Evolutionary conservation across 805 yeast genomes (phyloP).

Genomic region (Wickerhamomyces sydowiorum): DNA sequence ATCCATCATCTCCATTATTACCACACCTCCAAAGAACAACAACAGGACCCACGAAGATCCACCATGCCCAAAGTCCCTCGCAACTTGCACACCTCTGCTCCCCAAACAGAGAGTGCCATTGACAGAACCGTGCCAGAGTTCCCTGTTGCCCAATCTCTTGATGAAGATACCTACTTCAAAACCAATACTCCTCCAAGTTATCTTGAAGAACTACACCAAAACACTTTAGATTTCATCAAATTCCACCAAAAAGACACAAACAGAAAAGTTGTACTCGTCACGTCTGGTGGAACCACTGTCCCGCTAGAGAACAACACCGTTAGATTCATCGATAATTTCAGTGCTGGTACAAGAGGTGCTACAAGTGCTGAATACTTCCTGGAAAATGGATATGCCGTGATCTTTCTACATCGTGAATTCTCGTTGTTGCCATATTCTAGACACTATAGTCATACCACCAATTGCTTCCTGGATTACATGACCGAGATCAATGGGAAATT

Average conservation of each 20-base stretch:
- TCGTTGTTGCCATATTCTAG: slow-evolving; percentile 90
- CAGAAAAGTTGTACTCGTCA: slow-evolving; percentile 68
- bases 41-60: slow-evolving; percentile 28
- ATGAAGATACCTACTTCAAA: slow-evolving; percentile 73
- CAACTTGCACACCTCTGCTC: slow-evolving; percentile 52
- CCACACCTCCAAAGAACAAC: not conserved
- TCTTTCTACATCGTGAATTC: slow-evolving; percentile 88
- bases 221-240: slow-evolving; percentile 56
- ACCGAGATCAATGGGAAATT: slow-evolving; percentile 48
- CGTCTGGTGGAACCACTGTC: slow-evolving; percentile 97
- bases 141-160: slow-evolving; percentile 65
- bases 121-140: slow-evolving; percentile 71
- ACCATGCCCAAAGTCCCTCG: not conserved
- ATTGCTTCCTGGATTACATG: slow-evolving; percentile 84
- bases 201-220: slow-evolving; percentile 51
- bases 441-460: slow-evolving; percentile 77
- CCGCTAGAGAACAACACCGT: slow-evolving; percentile 97
- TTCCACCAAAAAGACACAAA: slow-evolving; percentile 33
- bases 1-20: not conserved
- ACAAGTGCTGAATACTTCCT: slow-evolving; percentile 90
- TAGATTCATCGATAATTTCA: slow-evolving; percentile 91
- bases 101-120: slow-evolving; percentile 67
- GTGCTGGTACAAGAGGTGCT: slow-evolving; percentile 98
- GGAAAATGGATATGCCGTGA: slow-evolving; percentile 83
- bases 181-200: slow-evolving; percentile 71